Evolutionary conservation across 2,329 filamentous ascomycete genomes (phyloP), one percentile per base, ranked within the genome.

Genomic region (Rhinocladiella mackenziei): DNA sequence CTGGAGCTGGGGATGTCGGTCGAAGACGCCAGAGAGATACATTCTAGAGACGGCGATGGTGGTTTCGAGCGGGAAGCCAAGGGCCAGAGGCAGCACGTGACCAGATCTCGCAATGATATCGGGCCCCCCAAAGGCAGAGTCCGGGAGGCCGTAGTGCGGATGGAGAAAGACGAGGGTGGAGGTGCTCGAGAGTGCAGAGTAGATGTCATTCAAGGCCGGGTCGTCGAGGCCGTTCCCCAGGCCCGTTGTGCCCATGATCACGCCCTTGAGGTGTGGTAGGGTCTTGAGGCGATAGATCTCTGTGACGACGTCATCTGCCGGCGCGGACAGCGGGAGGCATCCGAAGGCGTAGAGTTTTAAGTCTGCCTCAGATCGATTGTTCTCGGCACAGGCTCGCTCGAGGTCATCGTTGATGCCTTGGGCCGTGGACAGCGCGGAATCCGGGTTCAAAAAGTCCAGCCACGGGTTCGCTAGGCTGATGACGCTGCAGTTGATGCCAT

Each of bases 381-480:
- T 58, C 35, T 72, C 62, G 4, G 68, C 71, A 67, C 89, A 95
- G 65, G 88, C 83, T 32, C 63, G 59, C 37, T 88, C 78, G 39
- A 95, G 82, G 54, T 91, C 86, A 54, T 82, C 71, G 63, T 95
- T 96, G 62, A 94, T 82, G 1, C 71, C 72, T 40, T 68, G 60
- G 1, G 87, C 87, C 36, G 82, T 80, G 20, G 66, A 62, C 1
- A 75, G 77, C 0, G 86, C 84, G 53, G 83, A 77, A 3, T 70
- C 62, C 0, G 78, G 61, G 0, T 71, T 65, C 0, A 95, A 67
- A 61, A 94, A 96, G 65, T 96, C 89, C 2, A 96, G 76, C 89
- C 89, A 96, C 0, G 89, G 89, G 60, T 96, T 96, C 10, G 89
- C 89, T 15, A 95, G 79, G 1, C 86, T 92, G 51, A 96, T 80